Evolutionary conservation across 1,139 yeast genomes (phyloP).

Genomic region (Suhomyces chickasaworum): DNA sequence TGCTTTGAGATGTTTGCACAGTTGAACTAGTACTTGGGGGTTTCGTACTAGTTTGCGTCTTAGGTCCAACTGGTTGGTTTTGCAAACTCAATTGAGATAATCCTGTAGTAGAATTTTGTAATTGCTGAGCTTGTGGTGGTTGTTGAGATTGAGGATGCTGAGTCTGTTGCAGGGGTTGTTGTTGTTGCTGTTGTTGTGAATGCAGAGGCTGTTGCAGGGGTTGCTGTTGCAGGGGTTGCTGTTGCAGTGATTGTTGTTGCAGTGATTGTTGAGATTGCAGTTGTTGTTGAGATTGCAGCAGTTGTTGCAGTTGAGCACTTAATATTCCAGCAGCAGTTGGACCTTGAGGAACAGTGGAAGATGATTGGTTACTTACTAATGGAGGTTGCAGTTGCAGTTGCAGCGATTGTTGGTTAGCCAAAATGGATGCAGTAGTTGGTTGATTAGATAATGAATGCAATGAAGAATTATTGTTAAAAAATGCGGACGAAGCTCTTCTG

Average conservation of each 20-base stretch:
- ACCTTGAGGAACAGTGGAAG: slow-evolving; percentile 15
- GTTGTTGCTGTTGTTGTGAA: neutral
- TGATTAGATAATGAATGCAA: slow-evolving; percentile 15
- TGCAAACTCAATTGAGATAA: slow-evolving; percentile 9
- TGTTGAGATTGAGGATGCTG: slow-evolving; percentile 4
- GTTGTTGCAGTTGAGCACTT: slow-evolving; percentile 14
- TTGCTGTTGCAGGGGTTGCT: neutral
- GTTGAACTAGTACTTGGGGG: slow-evolving; percentile 1
- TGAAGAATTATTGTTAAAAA: slow-evolving; percentile 29
- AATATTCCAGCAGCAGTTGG: slow-evolving; percentile 22
- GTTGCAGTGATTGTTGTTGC: neutral
- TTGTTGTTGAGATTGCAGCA: slow-evolving; percentile 17
- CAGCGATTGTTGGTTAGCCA: slow-evolving; percentile 11
- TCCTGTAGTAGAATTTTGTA: slow-evolving; percentile 7
- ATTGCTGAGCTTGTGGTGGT: slow-evolving; percentile 11
- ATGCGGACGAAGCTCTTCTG: slow-evolving; percentile 41
- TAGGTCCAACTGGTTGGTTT: slow-evolving; percentile 10
- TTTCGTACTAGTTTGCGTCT: slow-evolving; percentile 1
- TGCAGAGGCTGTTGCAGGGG: neutral
- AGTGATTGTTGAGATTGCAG: neutral
- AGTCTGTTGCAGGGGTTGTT: slow-evolving; percentile 9
- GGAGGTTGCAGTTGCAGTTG: slow-evolving; percentile 15
- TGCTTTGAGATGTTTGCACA: slow-evolving; percentile 8
- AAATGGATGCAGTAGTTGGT: slow-evolving; percentile 12
- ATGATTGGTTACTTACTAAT: slow-evolving; percentile 8